phyloP scores from a whole-genome alignment of 495 filamentous ascomycete species.

The Aspergillus ellipticus region DNA sequence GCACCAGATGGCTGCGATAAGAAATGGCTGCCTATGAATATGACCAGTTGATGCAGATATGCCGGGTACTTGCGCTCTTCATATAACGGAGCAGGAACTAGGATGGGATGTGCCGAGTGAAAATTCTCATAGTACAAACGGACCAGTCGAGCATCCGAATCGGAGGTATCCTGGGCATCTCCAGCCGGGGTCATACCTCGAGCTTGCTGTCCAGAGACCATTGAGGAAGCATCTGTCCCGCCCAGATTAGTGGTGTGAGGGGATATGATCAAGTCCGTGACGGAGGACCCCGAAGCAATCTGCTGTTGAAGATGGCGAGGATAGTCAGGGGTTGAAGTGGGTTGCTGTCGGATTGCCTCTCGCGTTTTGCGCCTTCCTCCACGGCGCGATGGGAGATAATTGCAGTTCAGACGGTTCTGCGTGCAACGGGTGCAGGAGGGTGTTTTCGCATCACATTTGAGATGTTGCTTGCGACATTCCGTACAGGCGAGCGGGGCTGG shows the following conservation, averaged over 20 bases:
- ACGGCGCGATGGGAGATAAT: conserved; percentile 38
- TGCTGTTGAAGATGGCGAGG: conserved; percentile 8
- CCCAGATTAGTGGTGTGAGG: conserved; percentile 15
- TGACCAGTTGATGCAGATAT: conserved; percentile 33
- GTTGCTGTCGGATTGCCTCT: conserved; percentile 4
- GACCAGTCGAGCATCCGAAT: conserved; percentile 30
- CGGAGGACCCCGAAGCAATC: conserved; percentile 1
- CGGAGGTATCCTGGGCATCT: conserved; percentile 6
- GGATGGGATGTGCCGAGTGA: conserved; percentile 37
- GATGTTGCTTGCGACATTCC: conserved; percentile 41
- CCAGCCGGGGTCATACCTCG: neutral
- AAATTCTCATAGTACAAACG: conserved; percentile 41
- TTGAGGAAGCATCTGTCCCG: conserved; percentile 3
- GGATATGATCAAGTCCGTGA: conserved; percentile 3
- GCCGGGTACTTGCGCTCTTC: conserved; percentile 34
- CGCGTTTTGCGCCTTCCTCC: conserved; percentile 34
- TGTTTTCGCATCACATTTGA: conserved; percentile 38
- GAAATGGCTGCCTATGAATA: conserved; percentile 40
- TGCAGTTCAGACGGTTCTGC: conserved; percentile 25
- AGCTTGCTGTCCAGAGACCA: conserved; percentile 3
- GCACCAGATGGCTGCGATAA: conserved; percentile 18
- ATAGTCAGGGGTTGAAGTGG: neutral
- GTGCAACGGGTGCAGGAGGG: conserved; percentile 37
- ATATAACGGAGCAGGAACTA: conserved; percentile 32
- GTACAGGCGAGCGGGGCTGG: conserved; percentile 36